A percentile compares a stretch with the other conserved stretches of the same genome.
Evolutionary conservation across 768 basidiomycete species (phyloP).

Genomic region (Leccinum variicolor): DNA sequence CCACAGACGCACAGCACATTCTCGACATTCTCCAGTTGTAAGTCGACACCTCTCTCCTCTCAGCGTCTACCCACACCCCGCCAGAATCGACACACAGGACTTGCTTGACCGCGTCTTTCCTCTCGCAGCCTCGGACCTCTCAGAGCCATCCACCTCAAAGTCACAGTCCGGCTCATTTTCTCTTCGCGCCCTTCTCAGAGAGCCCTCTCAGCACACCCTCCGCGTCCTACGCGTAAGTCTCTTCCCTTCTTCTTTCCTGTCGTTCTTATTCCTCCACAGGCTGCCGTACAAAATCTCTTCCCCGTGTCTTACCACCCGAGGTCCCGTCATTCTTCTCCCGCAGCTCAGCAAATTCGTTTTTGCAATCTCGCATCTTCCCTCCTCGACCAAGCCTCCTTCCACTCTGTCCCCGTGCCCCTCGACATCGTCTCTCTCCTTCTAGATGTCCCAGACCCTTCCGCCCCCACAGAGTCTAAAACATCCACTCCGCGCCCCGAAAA

Average conservation of each 20-base stretch:
- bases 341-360: conserved; percentile 69
- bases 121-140: conserved; percentile 38
- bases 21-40: conserved; percentile 60
- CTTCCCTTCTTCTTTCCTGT: conserved; percentile 13
- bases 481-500: conserved; percentile 21
- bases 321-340: conserved; percentile 57
- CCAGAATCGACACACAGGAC: conserved; percentile 68
- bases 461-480: conserved; percentile 24
- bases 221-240: conserved; percentile 54
- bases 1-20: conserved; percentile 48
- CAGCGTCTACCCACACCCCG: conserved; percentile 1
- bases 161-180: conserved; percentile 37
- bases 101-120: conserved; percentile 80
- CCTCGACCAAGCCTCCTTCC: conserved; percentile 64
- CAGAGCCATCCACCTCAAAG: conserved; percentile 40
- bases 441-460: conserved; percentile 15
- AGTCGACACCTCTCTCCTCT: conserved; percentile 12
- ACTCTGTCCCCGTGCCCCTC: conserved; percentile 43
- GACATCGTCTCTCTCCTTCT: conserved; percentile 44
- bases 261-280: conserved; percentile 30
- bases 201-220: conserved; percentile 52
- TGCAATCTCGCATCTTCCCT: conserved; percentile 71
- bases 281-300: conserved; percentile 63
- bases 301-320: conserved; percentile 69
- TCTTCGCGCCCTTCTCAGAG: conserved; percentile 54